phyloP scores from a whole-genome alignment of 2,329 filamentous ascomycete genomes.

The Orbilia quercus region DNA sequence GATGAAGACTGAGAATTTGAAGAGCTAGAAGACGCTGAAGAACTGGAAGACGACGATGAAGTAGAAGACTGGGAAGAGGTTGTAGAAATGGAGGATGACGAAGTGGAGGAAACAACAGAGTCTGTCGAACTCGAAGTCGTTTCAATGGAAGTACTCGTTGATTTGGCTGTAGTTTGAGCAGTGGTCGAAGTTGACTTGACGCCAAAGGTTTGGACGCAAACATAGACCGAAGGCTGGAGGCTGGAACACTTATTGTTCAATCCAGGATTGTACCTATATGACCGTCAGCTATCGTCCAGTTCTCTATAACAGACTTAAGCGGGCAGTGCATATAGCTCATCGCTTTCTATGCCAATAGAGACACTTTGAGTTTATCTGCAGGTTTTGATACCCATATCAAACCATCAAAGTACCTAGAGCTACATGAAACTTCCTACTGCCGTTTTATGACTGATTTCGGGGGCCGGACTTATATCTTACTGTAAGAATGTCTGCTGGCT shows the following conservation, averaged over 20 bases:
- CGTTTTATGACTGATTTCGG: background rate
- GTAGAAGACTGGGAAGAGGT: constrained; percentile 1
- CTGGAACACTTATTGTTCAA: constrained; percentile 23
- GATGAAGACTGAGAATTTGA: constrained; percentile 4
- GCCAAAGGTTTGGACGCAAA: constrained; percentile 15
- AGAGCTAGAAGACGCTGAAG: background rate
- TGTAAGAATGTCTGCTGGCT: constrained; percentile 15
- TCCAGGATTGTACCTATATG: constrained; percentile 25
- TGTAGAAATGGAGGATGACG: background rate
- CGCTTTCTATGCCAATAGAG: background rate
- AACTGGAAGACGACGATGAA: background rate
- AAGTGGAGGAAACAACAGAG: background rate
- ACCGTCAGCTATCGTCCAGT: background rate
- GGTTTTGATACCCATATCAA: background rate
- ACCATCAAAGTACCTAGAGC: no score
- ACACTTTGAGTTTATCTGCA: no score
- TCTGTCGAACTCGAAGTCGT: constrained; percentile 3
- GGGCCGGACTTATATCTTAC: constrained; percentile 6
- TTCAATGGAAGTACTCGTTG: background rate
- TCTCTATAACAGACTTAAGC: background rate
- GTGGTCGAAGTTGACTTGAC: constrained; percentile 13
- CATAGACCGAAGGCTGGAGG: constrained; percentile 25
- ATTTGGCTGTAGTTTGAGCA: background rate
- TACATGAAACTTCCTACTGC: no score
- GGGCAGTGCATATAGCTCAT: no score